These are phyloP conservation scores for Hemileia vastatrix DNA, from an alignment of 1,284 basidiomycete genomes.

Conservation along the genomic window DNA sequence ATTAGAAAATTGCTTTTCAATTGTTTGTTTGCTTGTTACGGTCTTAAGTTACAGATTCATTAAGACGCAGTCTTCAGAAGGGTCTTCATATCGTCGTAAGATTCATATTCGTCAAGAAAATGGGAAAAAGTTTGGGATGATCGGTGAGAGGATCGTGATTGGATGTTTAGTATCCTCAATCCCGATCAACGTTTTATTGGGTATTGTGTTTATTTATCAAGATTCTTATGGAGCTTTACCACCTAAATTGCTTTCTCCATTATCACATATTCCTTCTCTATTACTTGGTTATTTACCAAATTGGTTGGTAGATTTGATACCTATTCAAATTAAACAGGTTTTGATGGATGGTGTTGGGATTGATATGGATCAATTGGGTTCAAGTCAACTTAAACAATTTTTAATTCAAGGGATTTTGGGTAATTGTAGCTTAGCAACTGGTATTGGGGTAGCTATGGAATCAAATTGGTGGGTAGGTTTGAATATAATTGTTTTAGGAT, in stretches of 20 bases:
- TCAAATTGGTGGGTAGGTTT: not conserved
- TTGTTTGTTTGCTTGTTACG: no score
- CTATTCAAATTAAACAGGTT: not conserved
- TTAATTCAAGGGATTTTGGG: conserved; percentile 12
- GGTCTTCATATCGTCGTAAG: no score
- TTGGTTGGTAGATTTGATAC: not conserved
- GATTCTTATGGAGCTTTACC: conserved; percentile 13
- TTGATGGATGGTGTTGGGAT: conserved; percentile 3
- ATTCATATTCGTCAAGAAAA: no score
- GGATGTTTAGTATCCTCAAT: conserved; percentile 6
- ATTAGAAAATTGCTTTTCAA: no score
- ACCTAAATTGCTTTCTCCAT: not conserved
- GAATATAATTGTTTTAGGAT: no score
- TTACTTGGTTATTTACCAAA: not conserved
- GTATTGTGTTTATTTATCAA: conserved; percentile 5
- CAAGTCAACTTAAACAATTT: conserved; percentile 7
- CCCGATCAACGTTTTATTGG: not conserved
- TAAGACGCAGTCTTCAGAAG: no score
- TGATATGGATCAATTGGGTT: conserved; percentile 21
- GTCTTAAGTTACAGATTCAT: no score
- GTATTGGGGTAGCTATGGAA: not conserved
- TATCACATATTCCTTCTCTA: not conserved
- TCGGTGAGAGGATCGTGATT: no score
- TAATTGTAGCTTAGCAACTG: conserved; percentile 6
- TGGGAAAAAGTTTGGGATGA: no score